A percentile compares a stretch with the other conserved stretches of the same genome.
Evolutionary conservation across 495 filamentous ascomycete genomes (phyloP).

Genomic region (Xylaria flabelliformis): DNA sequence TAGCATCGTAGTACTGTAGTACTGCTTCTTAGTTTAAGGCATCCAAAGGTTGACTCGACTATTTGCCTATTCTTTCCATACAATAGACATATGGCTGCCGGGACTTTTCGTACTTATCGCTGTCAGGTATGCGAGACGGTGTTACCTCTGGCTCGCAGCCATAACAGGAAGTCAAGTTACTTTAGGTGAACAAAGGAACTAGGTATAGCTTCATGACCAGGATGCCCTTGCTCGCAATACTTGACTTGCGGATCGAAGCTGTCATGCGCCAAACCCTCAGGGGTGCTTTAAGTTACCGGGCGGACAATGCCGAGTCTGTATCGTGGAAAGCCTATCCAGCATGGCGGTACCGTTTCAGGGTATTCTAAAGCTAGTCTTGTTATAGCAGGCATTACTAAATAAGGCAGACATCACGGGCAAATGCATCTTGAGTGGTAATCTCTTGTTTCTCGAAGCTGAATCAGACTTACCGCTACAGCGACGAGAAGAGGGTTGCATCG

Average conservation of each 20-base stretch:
- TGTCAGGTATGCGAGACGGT: neutral
- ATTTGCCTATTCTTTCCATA: neutral
- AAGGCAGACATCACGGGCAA: neutral
- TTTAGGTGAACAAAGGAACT: neutral
- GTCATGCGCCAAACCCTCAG: conserved; percentile 4
- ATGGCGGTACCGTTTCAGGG: conserved; percentile 2
- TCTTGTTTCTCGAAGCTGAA: neutral
- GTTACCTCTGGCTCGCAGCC: neutral
- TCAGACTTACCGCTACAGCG: neutral
- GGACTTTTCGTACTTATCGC: neutral
- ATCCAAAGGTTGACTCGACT: neutral
- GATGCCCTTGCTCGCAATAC: neutral
- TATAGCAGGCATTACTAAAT: neutral
- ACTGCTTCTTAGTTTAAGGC: neutral
- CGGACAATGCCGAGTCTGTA: neutral
- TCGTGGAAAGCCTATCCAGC: neutral
- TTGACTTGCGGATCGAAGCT: neutral
- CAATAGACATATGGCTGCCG: neutral
- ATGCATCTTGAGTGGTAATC: neutral
- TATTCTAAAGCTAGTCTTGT: neutral
- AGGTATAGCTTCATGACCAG: neutral
- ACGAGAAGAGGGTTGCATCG: neutral
- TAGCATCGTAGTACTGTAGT: neutral
- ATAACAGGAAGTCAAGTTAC: conserved; percentile 11
- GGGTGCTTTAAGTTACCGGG: conserved; percentile 8